Evolutionary conservation across 2,329 filamentous ascomycete species (phyloP).

Genomic region (Diplodia scrobiculata): DNA sequence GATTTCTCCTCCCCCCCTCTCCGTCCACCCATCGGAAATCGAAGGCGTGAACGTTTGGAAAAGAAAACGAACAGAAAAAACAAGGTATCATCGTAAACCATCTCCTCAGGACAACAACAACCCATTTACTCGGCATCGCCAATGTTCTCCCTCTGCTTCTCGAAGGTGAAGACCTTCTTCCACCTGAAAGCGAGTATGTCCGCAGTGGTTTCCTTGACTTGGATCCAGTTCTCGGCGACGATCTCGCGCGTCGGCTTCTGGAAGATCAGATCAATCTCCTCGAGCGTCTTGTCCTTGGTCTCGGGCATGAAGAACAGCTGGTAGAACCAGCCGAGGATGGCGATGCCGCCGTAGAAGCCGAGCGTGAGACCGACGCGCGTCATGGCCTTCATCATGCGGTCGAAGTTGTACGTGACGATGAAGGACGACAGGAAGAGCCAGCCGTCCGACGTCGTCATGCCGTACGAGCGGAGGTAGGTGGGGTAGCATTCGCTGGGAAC

Average conservation of each 20-base stretch:
- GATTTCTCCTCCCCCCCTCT: background rate
- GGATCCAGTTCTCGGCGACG: constrained; percentile 61
- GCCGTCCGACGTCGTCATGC: constrained; percentile 70
- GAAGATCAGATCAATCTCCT: constrained; percentile 72
- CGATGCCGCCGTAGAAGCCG: constrained; percentile 75
- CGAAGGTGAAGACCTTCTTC: constrained; percentile 51
- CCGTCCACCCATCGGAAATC: background rate
- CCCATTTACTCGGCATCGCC: constrained; percentile 9
- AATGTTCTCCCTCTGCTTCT: constrained; percentile 18
- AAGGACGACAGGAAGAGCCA: constrained; percentile 71
- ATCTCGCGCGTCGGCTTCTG: constrained; percentile 64
- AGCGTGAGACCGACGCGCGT: constrained; percentile 65
- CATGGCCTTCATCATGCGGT: constrained; percentile 69
- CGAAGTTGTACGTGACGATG: constrained; percentile 75
- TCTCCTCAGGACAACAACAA: background rate
- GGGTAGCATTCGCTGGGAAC: constrained; percentile 69
- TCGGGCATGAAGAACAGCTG: constrained; percentile 76
- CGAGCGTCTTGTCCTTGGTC: constrained; percentile 68
- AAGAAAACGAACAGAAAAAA: background rate
- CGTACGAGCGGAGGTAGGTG: constrained; percentile 71
- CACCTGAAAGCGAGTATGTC: constrained; percentile 51
- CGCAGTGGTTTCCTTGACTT: constrained; percentile 49
- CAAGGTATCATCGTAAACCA: background rate
- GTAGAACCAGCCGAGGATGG: constrained; percentile 69
- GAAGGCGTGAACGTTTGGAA: background rate